Evolutionary conservation across 495 filamentous ascomycete genomes (phyloP).

Genomic region (Hyphodiscus hymeniophilus): DNA sequence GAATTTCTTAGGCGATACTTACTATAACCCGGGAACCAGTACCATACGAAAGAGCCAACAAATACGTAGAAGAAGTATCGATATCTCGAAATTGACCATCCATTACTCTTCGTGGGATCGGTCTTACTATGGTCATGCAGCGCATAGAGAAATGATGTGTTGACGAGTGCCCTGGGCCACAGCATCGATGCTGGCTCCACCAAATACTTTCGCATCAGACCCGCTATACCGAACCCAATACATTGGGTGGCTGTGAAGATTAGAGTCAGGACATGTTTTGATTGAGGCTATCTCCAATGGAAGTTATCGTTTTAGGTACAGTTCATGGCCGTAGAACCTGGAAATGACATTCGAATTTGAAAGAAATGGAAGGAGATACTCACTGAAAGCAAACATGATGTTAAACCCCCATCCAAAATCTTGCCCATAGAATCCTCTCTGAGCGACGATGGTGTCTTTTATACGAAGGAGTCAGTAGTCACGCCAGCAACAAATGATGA

Average conservation of each 20-base stretch:
- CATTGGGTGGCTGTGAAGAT: slow-evolving; percentile 67
- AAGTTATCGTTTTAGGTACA: too few relatives aligned
- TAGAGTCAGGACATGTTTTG: too few relatives aligned
- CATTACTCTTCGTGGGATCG: slow-evolving; percentile 48
- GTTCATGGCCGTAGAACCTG: too few relatives aligned
- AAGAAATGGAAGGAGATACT: too few relatives aligned
- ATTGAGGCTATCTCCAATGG: too few relatives aligned
- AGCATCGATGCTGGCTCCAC: slow-evolving; percentile 68
- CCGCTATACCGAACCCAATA: slow-evolving; percentile 66
- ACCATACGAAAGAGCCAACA: slow-evolving; percentile 50
- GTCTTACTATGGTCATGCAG: slow-evolving; percentile 58
- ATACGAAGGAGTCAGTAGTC: too few relatives aligned
- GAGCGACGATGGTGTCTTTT: slow-evolving; percentile 38
- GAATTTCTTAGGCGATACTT: background rate
- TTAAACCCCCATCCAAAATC: slow-evolving; percentile 53
- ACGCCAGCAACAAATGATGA: too few relatives aligned
- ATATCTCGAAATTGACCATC: slow-evolving; percentile 60
- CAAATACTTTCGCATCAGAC: slow-evolving; percentile 55
- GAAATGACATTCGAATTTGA: too few relatives aligned
- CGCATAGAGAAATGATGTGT: slow-evolving; percentile 56
- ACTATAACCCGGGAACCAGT: slow-evolving; percentile 32
- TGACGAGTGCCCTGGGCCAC: slow-evolving; percentile 60
- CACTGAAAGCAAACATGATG: slow-evolving; percentile 54
- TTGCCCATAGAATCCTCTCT: slow-evolving; percentile 29
- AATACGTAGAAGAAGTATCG: slow-evolving; percentile 56